Percentiles rank a stretch among this genome's conserved stretches.
phyloP scores from a whole-genome alignment of 768 basidiomycete genomes.

The Sarcodon sp. region DNA sequence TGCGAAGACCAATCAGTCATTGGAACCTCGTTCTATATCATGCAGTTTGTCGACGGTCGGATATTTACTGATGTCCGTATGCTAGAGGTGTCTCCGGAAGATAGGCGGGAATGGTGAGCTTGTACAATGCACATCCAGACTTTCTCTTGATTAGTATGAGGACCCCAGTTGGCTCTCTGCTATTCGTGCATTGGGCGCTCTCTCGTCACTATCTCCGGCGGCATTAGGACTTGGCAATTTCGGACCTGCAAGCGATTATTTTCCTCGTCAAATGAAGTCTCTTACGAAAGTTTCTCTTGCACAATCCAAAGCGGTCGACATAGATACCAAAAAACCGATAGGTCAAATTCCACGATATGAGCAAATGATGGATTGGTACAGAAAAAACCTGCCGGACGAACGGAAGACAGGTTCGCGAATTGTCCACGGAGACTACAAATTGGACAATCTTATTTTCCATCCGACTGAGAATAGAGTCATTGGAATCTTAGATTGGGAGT shows the following conservation, averaged over 20 bases:
- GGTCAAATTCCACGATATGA: conserved; percentile 70
- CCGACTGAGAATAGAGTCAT: conserved; percentile 85
- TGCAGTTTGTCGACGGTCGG: conserved; percentile 91
- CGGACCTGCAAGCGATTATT: conserved; percentile 70
- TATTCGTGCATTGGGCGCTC: conserved; percentile 52
- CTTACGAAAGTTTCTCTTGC: conserved; percentile 70
- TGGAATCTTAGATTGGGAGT: conserved; percentile 95
- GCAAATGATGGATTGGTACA: conserved; percentile 69
- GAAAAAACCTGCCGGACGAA: conserved; percentile 64
- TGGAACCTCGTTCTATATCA: conserved; percentile 90
- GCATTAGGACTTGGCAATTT: conserved; percentile 59
- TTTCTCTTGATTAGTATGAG: not conserved
- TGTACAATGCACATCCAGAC: not conserved
- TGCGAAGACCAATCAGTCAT: conserved; percentile 70
- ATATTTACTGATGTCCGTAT: conserved; percentile 84
- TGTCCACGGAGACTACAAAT: conserved; percentile 95
- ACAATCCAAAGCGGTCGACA: conserved; percentile 57
- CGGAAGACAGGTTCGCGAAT: conserved; percentile 63
- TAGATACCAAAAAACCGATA: conserved; percentile 42
- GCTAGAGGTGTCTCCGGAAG: conserved; percentile 48
- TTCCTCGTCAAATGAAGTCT: conserved; percentile 88
- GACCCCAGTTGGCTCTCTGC: conserved; percentile 64
- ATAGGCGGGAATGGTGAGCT: conserved; percentile 60
- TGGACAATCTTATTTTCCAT: conserved; percentile 96
- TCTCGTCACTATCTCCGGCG: conserved; percentile 51